Percentiles rank a stretch among this genome's conserved stretches.
Conservation (phyloP, 1,139 yeast species). For the Geotrichum restrictum region DNA sequence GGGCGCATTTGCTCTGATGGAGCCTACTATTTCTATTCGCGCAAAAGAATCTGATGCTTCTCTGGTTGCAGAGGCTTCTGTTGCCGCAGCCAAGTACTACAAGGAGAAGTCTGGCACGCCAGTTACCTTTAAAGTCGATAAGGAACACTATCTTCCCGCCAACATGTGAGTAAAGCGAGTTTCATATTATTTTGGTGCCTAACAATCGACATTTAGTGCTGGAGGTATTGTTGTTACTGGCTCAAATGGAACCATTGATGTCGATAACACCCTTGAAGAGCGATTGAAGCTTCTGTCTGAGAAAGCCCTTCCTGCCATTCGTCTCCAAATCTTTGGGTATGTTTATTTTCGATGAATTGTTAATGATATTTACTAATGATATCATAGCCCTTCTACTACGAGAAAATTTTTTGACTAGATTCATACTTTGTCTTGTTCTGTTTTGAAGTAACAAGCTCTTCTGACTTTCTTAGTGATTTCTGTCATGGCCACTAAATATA, state of each 20-base stretch:
- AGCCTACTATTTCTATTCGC: constrained; percentile 61
- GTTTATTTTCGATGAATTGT: not conserved
- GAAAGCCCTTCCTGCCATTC: constrained; percentile 87
- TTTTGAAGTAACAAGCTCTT: not conserved
- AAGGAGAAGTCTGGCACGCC: constrained; percentile 45
- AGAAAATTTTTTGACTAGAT: constrained; percentile 14
- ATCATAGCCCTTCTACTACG: constrained; percentile 6
- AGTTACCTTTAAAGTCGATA: constrained; percentile 46
- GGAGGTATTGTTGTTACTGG: constrained; percentile 83
- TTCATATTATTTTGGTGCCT: not conserved
- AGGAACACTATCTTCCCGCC: constrained; percentile 52
- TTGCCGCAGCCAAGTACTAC: constrained; percentile 60
- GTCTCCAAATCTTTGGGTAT: constrained; percentile 11
- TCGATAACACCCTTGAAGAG: constrained; percentile 90
- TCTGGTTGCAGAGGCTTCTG: constrained; percentile 59
- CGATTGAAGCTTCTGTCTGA: constrained; percentile 79
- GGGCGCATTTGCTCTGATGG: constrained; percentile 53
- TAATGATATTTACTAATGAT: not conserved
- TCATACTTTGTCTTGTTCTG: not conserved
- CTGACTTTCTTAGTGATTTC: no score
- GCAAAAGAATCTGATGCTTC: constrained; percentile 28
- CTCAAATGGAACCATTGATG: constrained; percentile 76
- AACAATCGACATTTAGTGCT: constrained; percentile 45
- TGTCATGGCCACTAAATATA: no score
- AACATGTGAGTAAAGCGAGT: constrained; percentile 2